Evolutionary conservation across 1,284 basidiomycete genomes (phyloP), one percentile per base, ranked within the genome.

Genomic region (Singerocomus rubriflavus): DNA sequence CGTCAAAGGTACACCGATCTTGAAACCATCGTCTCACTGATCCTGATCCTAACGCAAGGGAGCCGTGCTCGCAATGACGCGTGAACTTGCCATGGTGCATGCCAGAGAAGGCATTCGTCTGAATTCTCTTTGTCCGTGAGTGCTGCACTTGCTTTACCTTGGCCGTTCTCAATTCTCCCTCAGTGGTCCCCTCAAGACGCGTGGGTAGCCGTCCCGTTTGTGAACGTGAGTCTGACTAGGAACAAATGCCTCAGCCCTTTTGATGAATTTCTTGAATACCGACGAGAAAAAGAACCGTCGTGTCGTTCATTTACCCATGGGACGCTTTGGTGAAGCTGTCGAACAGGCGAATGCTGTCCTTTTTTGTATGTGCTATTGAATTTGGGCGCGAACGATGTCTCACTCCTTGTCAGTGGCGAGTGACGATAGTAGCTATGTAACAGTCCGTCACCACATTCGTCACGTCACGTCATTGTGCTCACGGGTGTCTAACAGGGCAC

Each of bases 211-310:
- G 17, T 30, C 26, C 10, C 12, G 7, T 32, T 34, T 10, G 14
- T 37, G 44, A 29, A 32, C 25, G 37, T 27, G 26, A 17, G 36
- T 7, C 32, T 44, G 9, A 44, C 32, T 44, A 45, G 48, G 39
- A 38, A 57, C 31, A 16, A 34, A 41, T 34, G 1, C 33, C 34
- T 41, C 53, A 89, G 91, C 94, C 33, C 81, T 98, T 31, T 78
- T 99, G 30, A 99, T 99, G 95, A 88, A 98, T 70, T 98, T 95
- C 79, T 81, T 99, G 63, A 84, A 98, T 73, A 98, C 96, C n/a
- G 79, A 88, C 38, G 95, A 99, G 78, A 98, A 98, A 76, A 84
- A 89, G 57, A 84, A 97, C 55, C 84, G 95, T 42, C 81, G 96
- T 46, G 68, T 98, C 66, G 84, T 93, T 26, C 95, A 98, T 68